Percentiles rank a stretch among this genome's conserved stretches.
These are phyloP conservation scores for Lactifluus subvellereus DNA, from an alignment of 768 basidiomycete species.

Conservation along the genomic window DNA sequence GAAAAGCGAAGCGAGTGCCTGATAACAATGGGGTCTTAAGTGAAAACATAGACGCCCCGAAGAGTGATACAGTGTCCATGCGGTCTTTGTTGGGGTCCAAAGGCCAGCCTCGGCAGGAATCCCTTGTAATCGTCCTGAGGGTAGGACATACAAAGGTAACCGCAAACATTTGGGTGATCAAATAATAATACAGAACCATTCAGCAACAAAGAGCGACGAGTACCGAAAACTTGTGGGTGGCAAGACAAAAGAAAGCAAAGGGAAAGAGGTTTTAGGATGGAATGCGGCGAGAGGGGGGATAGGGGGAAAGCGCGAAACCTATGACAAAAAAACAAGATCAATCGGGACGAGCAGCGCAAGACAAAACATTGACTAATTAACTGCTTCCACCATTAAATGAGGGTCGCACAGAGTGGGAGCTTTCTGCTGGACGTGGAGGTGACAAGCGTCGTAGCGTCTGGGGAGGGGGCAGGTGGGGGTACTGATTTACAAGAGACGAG, in stretches of 20 bases:
- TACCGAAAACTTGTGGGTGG: conserved; percentile 9
- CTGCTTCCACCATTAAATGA: conserved; percentile 18
- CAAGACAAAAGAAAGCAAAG: conserved; percentile 10
- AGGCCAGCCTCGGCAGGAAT: conserved; percentile 17
- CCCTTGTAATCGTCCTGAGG: conserved; percentile 7
- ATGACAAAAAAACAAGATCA: background rate
- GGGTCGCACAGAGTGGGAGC: conserved; percentile 20
- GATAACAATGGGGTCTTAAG: conserved; percentile 17
- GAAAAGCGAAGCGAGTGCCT: conserved; percentile 14
- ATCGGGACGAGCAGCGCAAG: background rate
- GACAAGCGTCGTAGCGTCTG: conserved; percentile 31
- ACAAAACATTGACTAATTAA: background rate
- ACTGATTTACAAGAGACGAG: conserved; percentile 41
- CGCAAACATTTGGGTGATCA: conserved; percentile 19
- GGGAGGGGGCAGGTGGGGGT: conserved; percentile 46
- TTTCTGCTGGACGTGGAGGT: conserved; percentile 20
- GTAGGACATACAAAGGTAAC: conserved; percentile 16
- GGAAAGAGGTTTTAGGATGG: background rate
- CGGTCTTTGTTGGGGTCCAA: conserved; percentile 19
- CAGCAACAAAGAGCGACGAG: conserved; percentile 16
- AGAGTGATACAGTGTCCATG: conserved; percentile 22
- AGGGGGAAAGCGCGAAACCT: background rate
- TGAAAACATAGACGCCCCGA: conserved; percentile 18
- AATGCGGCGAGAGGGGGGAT: background rate
- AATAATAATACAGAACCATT: conserved; percentile 24